Evolutionary conservation across 1,284 basidiomycete species (phyloP).

Genomic region (Neolentinus lepideus): DNA sequence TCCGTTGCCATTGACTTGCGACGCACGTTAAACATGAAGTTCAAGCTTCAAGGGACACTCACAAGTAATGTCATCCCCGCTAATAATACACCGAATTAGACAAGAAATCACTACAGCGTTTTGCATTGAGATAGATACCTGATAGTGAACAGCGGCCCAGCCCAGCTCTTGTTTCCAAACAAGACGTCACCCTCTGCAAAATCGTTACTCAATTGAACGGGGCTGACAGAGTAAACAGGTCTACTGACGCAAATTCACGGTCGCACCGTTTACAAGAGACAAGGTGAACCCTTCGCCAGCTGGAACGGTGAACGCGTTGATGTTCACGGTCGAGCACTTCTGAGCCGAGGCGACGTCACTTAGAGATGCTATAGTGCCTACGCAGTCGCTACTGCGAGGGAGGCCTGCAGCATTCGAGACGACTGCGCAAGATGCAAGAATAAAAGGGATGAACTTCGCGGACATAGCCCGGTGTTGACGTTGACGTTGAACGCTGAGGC

Average conservation of each 20-base stretch:
- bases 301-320: slow-evolving; percentile 34
- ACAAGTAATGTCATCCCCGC: slow-evolving; percentile 22
- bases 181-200: slow-evolving; percentile 21
- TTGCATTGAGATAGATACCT: slow-evolving; percentile 7
- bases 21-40: neutral
- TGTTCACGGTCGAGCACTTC: slow-evolving; percentile 38
- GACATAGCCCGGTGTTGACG: too few relatives aligned
- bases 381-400: slow-evolving; percentile 16
- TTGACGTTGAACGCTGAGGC: neutral
- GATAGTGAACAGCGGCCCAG: slow-evolving; percentile 25
- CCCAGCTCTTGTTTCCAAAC: slow-evolving; percentile 26
- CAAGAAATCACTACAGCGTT: neutral
- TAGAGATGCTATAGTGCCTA: slow-evolving; percentile 34
- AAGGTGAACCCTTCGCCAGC: slow-evolving; percentile 25
- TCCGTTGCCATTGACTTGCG: slow-evolving; percentile 31
- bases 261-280: slow-evolving; percentile 16
- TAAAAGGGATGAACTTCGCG: too few relatives aligned
- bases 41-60: slow-evolving; percentile 6
- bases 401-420: neutral
- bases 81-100: slow-evolving; percentile 3
- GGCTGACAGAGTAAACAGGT: too few relatives aligned
- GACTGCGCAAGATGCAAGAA: neutral
- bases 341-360: slow-evolving; percentile 35
- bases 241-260: slow-evolving; percentile 32
- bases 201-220: neutral